A percentile compares a stretch with the other conserved stretches of the same genome.
Conservation (phyloP, 257 asterid species). For the Fraxinus cuspidata region DNA sequence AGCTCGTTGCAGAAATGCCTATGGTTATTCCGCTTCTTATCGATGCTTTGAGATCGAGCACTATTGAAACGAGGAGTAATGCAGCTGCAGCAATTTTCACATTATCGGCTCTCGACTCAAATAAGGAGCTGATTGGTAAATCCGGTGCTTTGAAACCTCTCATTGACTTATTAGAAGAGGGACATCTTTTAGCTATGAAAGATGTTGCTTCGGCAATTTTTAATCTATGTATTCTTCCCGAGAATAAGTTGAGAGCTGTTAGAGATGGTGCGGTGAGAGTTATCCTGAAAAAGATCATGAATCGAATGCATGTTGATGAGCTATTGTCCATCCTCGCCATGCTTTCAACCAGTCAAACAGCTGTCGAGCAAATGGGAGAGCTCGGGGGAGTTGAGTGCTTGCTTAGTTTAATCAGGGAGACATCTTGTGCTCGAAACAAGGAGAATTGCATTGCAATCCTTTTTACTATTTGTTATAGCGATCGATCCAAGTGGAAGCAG, state of each 20-base stretch:
- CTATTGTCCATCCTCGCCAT: slow-evolving; percentile 72
- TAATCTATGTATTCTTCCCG: slow-evolving; percentile 63
- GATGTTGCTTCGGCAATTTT: slow-evolving; percentile 85
- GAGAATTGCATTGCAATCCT: slow-evolving; percentile 75
- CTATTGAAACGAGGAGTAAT: slow-evolving; percentile 70
- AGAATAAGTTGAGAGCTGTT: slow-evolving; percentile 73
- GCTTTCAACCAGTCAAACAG: slow-evolving; percentile 71
- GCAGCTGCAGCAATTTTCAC: slow-evolving; percentile 94
- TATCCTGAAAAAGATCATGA: slow-evolving; percentile 54
- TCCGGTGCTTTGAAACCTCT: slow-evolving; percentile 68
- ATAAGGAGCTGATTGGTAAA: slow-evolving; percentile 72
- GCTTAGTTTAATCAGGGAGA: slow-evolving; percentile 64
- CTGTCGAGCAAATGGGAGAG: slow-evolving; percentile 70
- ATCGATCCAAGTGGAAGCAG: slow-evolving; percentile 70
- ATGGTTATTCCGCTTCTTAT: slow-evolving; percentile 65
- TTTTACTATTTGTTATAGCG: slow-evolving; percentile 55
- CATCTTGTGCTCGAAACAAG: slow-evolving; percentile 50
- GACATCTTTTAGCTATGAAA: slow-evolving; percentile 60
- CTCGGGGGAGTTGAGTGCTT: slow-evolving; percentile 66
- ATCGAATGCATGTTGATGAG: slow-evolving; percentile 61
- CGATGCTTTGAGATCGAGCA: slow-evolving; percentile 60
- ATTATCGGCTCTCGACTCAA: slow-evolving; percentile 70
- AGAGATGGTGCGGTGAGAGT: slow-evolving; percentile 70
- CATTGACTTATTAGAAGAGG: slow-evolving; percentile 71
- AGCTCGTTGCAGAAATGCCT: slow-evolving; percentile 80